Evolutionary conservation across 495 filamentous ascomycete genomes (phyloP), one percentile per base, ranked within the genome.

Genomic region (Cercophora newfieldiana): DNA sequence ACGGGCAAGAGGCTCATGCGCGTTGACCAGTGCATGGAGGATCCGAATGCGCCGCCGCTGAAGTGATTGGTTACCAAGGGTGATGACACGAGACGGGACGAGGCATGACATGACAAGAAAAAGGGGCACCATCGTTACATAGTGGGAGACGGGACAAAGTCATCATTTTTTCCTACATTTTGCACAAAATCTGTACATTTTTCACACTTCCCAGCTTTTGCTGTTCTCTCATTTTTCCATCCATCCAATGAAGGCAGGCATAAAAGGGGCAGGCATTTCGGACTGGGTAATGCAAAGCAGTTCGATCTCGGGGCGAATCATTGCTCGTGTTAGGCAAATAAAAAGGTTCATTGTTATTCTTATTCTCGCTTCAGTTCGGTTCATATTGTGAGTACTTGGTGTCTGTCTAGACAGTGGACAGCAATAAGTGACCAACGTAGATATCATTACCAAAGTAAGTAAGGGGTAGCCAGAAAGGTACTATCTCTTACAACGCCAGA

Each of bases 11-110:
- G 81, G 64, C 74, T 93, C 61, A 92, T 93, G 90, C 80, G 90
- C 21, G 86, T 93, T 54, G 90, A 93, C 72, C 90, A 92, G 79
- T 93, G 90, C 72, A 74, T 93, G 81, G 83, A 85, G 79, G 90
- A 92, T 76, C 87, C 86, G 6, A 78, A 83, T 56, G 88, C 88
- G 57, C 89, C 89, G 21, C 78, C 87, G 19, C 66, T 91, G 70
- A 57, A 53, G 37, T 44, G 30, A 44, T 2, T 8, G 10, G 18
- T 5, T 8, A 2, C 18, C 37, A 44, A 16, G 12, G 12, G 37
- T 44, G 12, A 44, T 16, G n/a, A n/a, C n/a, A n/a, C n/a, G n/a
- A n/a, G n/a, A n/a, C n/a, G n/a, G n/a, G n/a, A n/a, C n/a, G n/a
- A n/a, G n/a, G n/a, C n/a, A n/a, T n/a, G n/a, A n/a, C n/a, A n/a